These are phyloP conservation scores for Ophiostoma quercus DNA, from an alignment of 2,329 filamentous ascomycete species.

Conservation along the genomic window DNA sequence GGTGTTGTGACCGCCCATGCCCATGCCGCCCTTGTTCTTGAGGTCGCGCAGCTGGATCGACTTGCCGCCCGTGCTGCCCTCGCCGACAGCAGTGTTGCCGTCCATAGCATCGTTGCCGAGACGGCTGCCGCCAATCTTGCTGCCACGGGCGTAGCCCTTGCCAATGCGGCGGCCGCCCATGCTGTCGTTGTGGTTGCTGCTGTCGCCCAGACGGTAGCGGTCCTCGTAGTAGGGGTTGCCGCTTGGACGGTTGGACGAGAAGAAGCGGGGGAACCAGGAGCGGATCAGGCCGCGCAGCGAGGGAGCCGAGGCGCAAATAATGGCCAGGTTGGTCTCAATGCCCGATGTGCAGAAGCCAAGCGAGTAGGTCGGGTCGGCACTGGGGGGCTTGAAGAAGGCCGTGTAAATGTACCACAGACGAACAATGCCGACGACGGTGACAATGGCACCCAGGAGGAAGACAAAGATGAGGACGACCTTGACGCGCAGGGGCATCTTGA, in stretches of 20 bases:
- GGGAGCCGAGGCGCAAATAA: constrained; percentile 40
- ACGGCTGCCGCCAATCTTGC: constrained; percentile 23
- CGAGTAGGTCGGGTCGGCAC: constrained; percentile 32
- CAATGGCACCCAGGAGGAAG: constrained; percentile 34
- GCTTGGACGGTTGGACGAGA: constrained; percentile 24
- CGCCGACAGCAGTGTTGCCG: constrained; percentile 14
- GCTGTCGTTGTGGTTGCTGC: constrained; percentile 15
- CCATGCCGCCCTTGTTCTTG: constrained; percentile 21
- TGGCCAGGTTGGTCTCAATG: constrained; percentile 40
- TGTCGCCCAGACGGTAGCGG: constrained; percentile 19
- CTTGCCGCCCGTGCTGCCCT: constrained; percentile 1
- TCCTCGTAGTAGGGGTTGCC: constrained; percentile 22
- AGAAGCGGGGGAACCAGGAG: constrained; percentile 28
- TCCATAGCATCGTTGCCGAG: neutral
- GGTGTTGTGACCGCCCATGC: constrained; percentile 25
- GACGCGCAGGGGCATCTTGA: constrained; percentile 32
- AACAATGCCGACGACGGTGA: constrained; percentile 36
- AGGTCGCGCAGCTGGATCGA: constrained; percentile 31
- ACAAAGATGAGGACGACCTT: constrained; percentile 34
- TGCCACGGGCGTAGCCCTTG: constrained; percentile 22
- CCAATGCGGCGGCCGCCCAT: constrained; percentile 11
- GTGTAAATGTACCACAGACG: constrained; percentile 35
- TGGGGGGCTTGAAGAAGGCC: constrained; percentile 32
- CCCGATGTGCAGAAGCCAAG: constrained; percentile 37
- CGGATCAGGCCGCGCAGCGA: constrained; percentile 25